phyloP scores from a whole-genome alignment of 805 yeast species.

The Sungouiozyma intestinalis region DNA sequence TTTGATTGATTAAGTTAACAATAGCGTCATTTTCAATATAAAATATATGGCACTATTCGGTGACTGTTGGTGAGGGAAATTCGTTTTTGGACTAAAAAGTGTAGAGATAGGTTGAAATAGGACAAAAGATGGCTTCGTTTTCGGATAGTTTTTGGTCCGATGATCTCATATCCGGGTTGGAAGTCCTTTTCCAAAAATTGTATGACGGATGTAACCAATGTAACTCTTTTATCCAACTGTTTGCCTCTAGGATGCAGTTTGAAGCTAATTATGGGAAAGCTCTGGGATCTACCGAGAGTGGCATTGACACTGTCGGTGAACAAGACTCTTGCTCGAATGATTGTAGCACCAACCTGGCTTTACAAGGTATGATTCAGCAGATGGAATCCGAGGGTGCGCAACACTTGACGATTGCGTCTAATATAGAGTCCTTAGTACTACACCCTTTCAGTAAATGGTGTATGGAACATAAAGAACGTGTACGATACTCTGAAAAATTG shows the following conservation, averaged over 20 bases:
- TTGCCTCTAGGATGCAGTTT: conserved; percentile 60
- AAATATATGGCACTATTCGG: too few species aligned
- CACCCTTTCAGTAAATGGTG: conserved; percentile 71
- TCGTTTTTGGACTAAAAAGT: too few species aligned
- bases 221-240: conserved; percentile 53
- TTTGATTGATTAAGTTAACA: too few species aligned
- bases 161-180: conserved; percentile 49
- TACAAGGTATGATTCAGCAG: conserved; percentile 36
- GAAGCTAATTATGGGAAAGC: conserved; percentile 57
- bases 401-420: conserved; percentile 55
- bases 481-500: conserved; percentile 48
- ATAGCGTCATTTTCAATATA: too few species aligned
- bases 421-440: conserved; percentile 49
- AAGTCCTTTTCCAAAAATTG: conserved; percentile 41
- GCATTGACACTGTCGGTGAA: conserved; percentile 11
- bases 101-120: not conserved
- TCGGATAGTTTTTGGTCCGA: conserved; percentile 71
- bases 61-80: not conserved
- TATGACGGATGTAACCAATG: conserved; percentile 61
- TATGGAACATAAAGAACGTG: conserved; percentile 55
- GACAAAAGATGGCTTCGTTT: conserved; percentile 37
- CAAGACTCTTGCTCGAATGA: conserved; percentile 2
- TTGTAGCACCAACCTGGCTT: conserved; percentile 18
- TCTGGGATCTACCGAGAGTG: conserved; percentile 25
- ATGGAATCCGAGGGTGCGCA: conserved; percentile 55